Conservation (phyloP, 2,329 filamentous ascomycete genomes). For the Colletotrichum zoysiae region DNA sequence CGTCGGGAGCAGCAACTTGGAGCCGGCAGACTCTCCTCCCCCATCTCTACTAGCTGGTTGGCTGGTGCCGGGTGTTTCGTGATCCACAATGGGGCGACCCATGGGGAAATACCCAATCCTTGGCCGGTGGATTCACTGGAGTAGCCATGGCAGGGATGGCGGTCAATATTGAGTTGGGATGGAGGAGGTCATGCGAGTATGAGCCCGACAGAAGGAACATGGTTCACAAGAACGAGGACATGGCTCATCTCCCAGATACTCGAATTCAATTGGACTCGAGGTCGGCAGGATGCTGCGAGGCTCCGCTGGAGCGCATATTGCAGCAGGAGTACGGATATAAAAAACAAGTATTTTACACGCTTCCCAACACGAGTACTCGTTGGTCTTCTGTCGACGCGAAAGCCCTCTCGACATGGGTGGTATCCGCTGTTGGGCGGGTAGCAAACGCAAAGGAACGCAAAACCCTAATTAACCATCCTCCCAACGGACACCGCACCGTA, state of each 20-base stretch:
- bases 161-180: constrained; percentile 2
- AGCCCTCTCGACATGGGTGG: not conserved
- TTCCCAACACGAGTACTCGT: not conserved
- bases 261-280: not conserved
- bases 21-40: not conserved
- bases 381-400: not conserved
- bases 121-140: constrained; percentile 24
- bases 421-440: not conserved
- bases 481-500: not conserved
- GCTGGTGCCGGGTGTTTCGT: not conserved
- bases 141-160: constrained; percentile 14
- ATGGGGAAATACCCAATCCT: constrained; percentile 24
- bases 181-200: constrained; percentile 3
- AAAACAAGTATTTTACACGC: not conserved
- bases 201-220: not conserved
- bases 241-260: not conserved
- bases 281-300: not conserved
- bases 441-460: not conserved
- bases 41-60: not conserved
- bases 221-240: not conserved
- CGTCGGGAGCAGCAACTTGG: not conserved
- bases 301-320: constrained; percentile 6
- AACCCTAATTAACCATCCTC: not conserved
- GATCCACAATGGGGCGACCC: constrained; percentile 23
- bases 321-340: not conserved